phyloP scores from a whole-genome alignment of 805 yeast species.

The Kazachstania africana region DNA sequence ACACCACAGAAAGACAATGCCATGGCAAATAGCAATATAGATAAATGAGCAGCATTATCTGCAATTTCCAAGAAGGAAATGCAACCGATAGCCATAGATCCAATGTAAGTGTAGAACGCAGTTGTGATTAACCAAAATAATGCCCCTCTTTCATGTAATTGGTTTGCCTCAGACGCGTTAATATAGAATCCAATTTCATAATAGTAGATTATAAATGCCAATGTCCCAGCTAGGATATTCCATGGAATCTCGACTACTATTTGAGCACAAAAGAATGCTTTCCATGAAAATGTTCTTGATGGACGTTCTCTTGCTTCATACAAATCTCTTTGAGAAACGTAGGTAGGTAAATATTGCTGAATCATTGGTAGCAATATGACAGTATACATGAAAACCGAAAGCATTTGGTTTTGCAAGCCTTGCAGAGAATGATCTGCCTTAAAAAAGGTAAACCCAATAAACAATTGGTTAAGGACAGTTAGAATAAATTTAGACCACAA shows the following conservation, averaged over 20 bases:
- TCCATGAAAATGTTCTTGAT: slow-evolving; percentile 60
- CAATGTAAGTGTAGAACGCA: slow-evolving; percentile 43
- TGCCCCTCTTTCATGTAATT: slow-evolving; percentile 43
- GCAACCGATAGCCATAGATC: slow-evolving; percentile 47
- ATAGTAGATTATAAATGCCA: slow-evolving; percentile 51
- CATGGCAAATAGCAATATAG: slow-evolving; percentile 47
- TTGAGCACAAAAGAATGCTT: slow-evolving; percentile 49
- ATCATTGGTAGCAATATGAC: slow-evolving; percentile 44
- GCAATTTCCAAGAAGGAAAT: slow-evolving; percentile 48
- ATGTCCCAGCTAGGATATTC: slow-evolving; percentile 48
- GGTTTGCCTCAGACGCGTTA: slow-evolving; percentile 47
- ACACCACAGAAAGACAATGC: slow-evolving; percentile 72
- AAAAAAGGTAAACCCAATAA: slow-evolving; percentile 66
- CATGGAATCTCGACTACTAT: slow-evolving; percentile 58
- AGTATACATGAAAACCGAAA: slow-evolving; percentile 57
- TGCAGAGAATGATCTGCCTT: slow-evolving; percentile 51
- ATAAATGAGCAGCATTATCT: slow-evolving; percentile 54
- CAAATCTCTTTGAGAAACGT: slow-evolving; percentile 48
- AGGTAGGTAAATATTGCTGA: slow-evolving; percentile 55
- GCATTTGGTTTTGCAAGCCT: slow-evolving; percentile 75
- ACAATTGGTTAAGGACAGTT: slow-evolving; percentile 43
- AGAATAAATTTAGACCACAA: slow-evolving; percentile 49
- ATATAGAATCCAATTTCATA: slow-evolving; percentile 62
- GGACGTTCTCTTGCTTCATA: slow-evolving; percentile 70
- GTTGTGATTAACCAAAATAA: slow-evolving; percentile 35